phyloP scores from a whole-genome alignment of 2,329 filamentous ascomycete species.

The Boeremia exigua region DNA sequence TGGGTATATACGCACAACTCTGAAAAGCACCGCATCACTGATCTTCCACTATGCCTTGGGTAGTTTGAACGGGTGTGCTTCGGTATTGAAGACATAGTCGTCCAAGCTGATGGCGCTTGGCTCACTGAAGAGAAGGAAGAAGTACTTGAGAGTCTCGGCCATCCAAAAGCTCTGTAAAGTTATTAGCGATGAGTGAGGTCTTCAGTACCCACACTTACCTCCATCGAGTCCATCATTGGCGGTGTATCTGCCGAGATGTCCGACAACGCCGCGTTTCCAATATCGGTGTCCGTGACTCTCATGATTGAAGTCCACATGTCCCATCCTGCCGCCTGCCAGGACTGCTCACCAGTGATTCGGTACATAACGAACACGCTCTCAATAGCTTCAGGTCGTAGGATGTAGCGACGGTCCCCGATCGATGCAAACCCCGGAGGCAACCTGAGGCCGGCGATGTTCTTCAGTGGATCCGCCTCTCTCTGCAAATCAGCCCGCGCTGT shows the following conservation, averaged over 20 bases:
- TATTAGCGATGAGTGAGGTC: conserved; percentile 13
- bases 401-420: conserved; percentile 54
- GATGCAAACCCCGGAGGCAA: conserved; percentile 53
- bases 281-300: conserved; percentile 50
- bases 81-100: conserved; percentile 56
- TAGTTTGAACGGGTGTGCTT: conserved; percentile 55
- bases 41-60: conserved; percentile 21
- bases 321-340: conserved; percentile 55
- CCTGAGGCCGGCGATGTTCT: conserved; percentile 48
- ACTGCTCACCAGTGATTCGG: conserved; percentile 62
- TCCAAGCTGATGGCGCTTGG: conserved; percentile 52
- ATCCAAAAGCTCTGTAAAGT: conserved; percentile 53
- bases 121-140: conserved; percentile 56
- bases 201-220: conserved; percentile 35
- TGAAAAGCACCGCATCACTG: neutral
- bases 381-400: conserved; percentile 63
- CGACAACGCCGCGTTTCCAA: conserved; percentile 54
- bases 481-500: conserved; percentile 27
- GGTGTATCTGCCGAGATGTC: conserved; percentile 51
- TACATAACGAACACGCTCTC: conserved; percentile 68
- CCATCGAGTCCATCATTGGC: conserved; percentile 53
- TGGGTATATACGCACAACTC: neutral
- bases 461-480: conserved; percentile 38
- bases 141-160: conserved; percentile 59
- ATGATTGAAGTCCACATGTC: conserved; percentile 58